phyloP scores from a whole-genome alignment of 75 land plant species.

The Selaginella moellendorffii region DNA sequence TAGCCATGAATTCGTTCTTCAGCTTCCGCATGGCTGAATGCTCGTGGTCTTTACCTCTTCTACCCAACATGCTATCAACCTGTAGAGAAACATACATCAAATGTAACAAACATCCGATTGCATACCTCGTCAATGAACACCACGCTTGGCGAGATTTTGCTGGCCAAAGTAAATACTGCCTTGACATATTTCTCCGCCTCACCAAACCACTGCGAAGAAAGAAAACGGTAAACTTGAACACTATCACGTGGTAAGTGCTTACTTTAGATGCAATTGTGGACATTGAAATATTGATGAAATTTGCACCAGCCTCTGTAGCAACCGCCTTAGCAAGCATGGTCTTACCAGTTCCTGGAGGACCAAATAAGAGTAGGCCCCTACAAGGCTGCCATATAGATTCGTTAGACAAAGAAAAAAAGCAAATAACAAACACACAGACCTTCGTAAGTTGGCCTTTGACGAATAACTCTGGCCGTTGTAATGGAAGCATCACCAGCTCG shows the following conservation, averaged over 20 bases:
- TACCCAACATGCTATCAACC: conserved; percentile 46
- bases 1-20: conserved; percentile 41
- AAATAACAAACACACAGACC: conserved; percentile 15
- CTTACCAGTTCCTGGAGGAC: conserved; percentile 94
- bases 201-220: conserved; percentile 37
- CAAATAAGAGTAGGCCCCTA: conserved; percentile 80
- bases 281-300: conserved; percentile 86
- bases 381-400: conserved; percentile 43
- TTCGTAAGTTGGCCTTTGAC: conserved; percentile 30
- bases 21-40: conserved; percentile 43
- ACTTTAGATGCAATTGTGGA: conserved; percentile 90
- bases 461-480: conserved; percentile 38
- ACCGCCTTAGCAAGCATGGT: conserved; percentile 97
- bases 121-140: conserved; percentile 38
- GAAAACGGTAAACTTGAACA: not conserved
- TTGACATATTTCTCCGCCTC: conserved; percentile 49
- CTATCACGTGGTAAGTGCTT: conserved; percentile 2
- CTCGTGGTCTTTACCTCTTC: conserved; percentile 34
- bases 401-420: not conserved
- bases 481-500: conserved; percentile 37
- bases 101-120: not conserved
- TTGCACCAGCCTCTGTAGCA: conserved; percentile 95
- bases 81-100: not conserved
- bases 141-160: conserved; percentile 40
- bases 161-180: conserved; percentile 37